Evolutionary conservation across 2,329 filamentous ascomycete species (phyloP), one percentile per base, ranked within the genome.

Genomic region (Cyclaneusma minus): DNA sequence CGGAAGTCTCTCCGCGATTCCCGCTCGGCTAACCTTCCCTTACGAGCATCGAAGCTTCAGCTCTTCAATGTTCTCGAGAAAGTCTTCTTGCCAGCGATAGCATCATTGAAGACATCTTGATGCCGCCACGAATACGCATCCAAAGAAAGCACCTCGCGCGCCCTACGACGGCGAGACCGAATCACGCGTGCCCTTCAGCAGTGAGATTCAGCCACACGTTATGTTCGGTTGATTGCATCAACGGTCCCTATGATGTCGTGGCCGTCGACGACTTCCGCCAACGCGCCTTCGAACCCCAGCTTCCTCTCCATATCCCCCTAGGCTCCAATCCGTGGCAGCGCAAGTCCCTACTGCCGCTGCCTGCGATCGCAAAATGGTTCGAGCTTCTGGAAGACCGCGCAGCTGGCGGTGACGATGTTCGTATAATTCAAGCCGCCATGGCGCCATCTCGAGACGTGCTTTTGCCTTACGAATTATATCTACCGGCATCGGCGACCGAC

Each of bases 321-420:
- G 19, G 15, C 20, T 18, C 16, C 21, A 11, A 8, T 14, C 3
- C n/a, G 18, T 15, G 11, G 10, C 11, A 15, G 10, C 15, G 5
- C 6, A 29, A n/a, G 4, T 21, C 23, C 45, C 49, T 16, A 42
- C 44, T 5, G 40, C 44, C 3, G 63, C 63, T 75, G 1, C 67
- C 69, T 1, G 70, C 70, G 2, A 48, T 58, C 12, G 41, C 40
- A 4, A 66, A 63, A 35, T 80, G 76, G 76, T 80, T 81, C 39
- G 30, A 31, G 14, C 30, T n/a, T n/a, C n/a, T n/a, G n/a, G n/a
- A 32, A 7, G 10, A 24, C 3, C 1, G 10, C 5, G 13, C 18
- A n/a, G 7, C 6, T 10, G 6, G 15, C 21, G 13, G 18, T 11
- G 13, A 21, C 23, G 23, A 25, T 5, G 13, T 12, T 20, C 39